A percentile compares a stretch with the other conserved stretches of the same genome.
phyloP scores from a whole-genome alignment of 139 green algal genomes.

The Dunaliella sp. region DNA sequence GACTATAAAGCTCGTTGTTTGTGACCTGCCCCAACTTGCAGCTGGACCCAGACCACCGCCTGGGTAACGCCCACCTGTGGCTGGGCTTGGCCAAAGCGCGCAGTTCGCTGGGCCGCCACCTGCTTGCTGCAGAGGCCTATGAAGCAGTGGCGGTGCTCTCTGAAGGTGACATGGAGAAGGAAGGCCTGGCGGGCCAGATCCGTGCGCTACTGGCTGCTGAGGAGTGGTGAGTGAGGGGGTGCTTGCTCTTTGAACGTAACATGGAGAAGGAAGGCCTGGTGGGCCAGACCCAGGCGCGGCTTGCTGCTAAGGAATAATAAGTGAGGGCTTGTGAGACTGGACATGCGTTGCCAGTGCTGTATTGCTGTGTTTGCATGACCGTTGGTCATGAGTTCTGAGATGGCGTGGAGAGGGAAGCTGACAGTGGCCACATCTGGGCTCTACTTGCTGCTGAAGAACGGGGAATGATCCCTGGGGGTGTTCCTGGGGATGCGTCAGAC shows the following conservation, averaged over 20 bases:
- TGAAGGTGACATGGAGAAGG: constrained; percentile 1
- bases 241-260: constrained; percentile 2
- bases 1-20: too few relatives aligned
- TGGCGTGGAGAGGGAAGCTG: not conserved
- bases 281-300: not conserved
- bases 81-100: constrained; percentile 33
- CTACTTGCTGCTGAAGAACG: not conserved
- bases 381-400: too few relatives aligned
- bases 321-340: not conserved
- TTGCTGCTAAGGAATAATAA: not conserved
- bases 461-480: not conserved
- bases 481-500: too few relatives aligned
- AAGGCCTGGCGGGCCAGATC: not conserved
- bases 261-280: not conserved
- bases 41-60: constrained; percentile 32
- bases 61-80: constrained; percentile 44
- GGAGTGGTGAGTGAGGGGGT: not conserved
- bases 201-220: not conserved
- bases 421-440: not conserved
- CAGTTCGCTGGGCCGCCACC: not conserved
- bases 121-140: constrained; percentile 15
- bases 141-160: constrained; percentile 16
- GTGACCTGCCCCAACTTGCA: too few relatives aligned
- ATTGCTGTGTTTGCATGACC: too few relatives aligned
- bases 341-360: not conserved